A percentile compares a stretch with the other conserved stretches of the same genome.
Evolutionary conservation across 2,329 filamentous ascomycete species (phyloP).

Genomic region (Stachybotrys chartarum): DNA sequence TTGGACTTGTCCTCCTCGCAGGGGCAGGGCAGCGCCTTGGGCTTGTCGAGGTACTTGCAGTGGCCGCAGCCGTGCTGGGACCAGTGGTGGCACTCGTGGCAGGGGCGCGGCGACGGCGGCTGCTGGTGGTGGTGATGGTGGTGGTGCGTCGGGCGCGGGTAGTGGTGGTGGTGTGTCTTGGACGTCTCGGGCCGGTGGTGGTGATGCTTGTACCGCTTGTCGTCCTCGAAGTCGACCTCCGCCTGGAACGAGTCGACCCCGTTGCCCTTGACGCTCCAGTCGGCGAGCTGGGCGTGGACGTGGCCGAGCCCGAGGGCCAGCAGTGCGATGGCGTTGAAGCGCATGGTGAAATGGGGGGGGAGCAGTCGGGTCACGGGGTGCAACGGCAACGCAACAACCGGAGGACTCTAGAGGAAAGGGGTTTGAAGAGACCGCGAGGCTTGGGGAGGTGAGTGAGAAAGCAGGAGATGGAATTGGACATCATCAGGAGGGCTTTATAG

Average conservation of each 20-base stretch:
- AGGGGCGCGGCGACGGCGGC: not conserved
- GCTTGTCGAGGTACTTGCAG: slow-evolving; percentile 2
- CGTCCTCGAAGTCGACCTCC: not conserved
- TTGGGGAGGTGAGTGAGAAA: not conserved
- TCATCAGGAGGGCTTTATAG: no score
- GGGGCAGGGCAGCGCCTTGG: slow-evolving; percentile 8
- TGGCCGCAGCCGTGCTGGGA: not conserved
- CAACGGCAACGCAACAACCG: no score
- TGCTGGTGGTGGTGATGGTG: slow-evolving; percentile 1
- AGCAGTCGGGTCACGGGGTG: no score
- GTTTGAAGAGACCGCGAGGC: not conserved
- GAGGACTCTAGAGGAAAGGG: no score
- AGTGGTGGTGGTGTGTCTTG: not conserved
- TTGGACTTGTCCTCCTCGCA: slow-evolving; percentile 5
- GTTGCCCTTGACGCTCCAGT: not conserved
- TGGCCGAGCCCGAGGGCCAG: slow-evolving; percentile 14
- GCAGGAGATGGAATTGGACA: no score
- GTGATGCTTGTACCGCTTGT: not conserved
- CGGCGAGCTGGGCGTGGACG: slow-evolving; percentile 9
- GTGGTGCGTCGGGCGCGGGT: not conserved
- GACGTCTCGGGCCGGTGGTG: not conserved
- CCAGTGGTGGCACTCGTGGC: not conserved
- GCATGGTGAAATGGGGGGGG: slow-evolving; percentile 8
- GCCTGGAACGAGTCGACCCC: not conserved
- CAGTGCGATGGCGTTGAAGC: slow-evolving; percentile 12